These are phyloP conservation scores for Triticum aestivum DNA, from an alignment of 176 grass and related monocot genomes.

Conservation along the genomic window DNA sequence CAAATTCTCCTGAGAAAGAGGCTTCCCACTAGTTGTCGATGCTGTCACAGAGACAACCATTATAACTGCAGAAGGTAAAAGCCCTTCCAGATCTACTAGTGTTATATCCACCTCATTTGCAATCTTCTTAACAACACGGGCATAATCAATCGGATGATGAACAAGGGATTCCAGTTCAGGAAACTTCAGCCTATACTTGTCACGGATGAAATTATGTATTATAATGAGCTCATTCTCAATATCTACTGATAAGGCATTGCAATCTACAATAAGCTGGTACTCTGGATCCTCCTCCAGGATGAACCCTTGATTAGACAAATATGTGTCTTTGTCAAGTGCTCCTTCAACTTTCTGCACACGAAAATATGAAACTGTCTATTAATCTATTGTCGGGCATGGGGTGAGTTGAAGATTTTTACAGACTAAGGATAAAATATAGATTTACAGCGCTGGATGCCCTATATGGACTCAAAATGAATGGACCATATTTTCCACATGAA, in stretches of 20 bases:
- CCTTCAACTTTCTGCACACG: conserved; percentile 76
- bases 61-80: conserved; percentile 90
- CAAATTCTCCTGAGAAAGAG: conserved; percentile 73
- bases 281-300: conserved; percentile 80
- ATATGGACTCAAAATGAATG: neutral
- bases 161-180: conserved; percentile 89
- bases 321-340: conserved; percentile 64
- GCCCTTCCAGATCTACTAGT: conserved; percentile 79
- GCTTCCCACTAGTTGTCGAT: conserved; percentile 90
- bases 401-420: neutral
- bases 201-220: conserved; percentile 94
- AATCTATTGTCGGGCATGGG: neutral
- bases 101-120: conserved; percentile 91
- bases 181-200: conserved; percentile 85
- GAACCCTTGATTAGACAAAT: conserved; percentile 49
- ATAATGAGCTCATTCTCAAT: conserved; percentile 94
- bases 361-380: neutral
- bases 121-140: conserved; percentile 91
- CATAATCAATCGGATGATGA: conserved; percentile 93
- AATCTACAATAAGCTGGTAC: conserved; percentile 90
- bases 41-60: conserved; percentile 84
- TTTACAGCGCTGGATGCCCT: neutral
- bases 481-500: neutral
- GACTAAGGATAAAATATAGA: neutral
- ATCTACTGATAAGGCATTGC: conserved; percentile 85